Conservation (phyloP, 352 stramenopile species). For the Globisporangium mamillatum region DNA sequence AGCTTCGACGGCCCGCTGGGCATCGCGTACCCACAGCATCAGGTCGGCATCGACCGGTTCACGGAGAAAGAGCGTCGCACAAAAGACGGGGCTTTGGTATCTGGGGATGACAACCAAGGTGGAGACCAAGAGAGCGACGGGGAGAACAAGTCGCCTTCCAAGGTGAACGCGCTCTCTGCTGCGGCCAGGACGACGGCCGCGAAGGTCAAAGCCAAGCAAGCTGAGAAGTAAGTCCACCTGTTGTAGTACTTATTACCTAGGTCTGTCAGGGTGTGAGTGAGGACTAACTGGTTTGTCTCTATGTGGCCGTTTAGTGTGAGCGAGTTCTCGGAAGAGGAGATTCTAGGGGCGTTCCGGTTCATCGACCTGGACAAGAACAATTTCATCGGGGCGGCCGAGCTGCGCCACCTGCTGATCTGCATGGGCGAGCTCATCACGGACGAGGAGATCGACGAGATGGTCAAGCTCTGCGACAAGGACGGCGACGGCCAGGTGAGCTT, state of each 20-base stretch:
- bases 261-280: neutral
- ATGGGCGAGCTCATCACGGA: conserved; percentile 96
- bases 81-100: conserved; percentile 43
- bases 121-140: neutral
- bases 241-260: neutral
- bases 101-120: neutral
- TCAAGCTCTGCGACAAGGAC: conserved; percentile 90
- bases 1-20: conserved; percentile 79
- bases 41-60: conserved; percentile 74
- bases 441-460: conserved; percentile 93
- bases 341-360: conserved; percentile 88
- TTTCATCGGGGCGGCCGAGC: conserved; percentile 90
- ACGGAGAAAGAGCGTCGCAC: conserved; percentile 69
- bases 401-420: conserved; percentile 92
- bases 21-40: conserved; percentile 90
- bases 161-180: conserved; percentile 19
- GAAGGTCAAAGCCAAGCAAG: conserved; percentile 14
- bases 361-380: conserved; percentile 94
- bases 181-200: conserved; percentile 19
- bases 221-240: conserved; percentile 27
- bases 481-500: conserved; percentile 92
- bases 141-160: conserved; percentile 5
- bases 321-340: conserved; percentile 92
- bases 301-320: conserved; percentile 13
- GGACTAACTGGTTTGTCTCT: neutral